Percentiles rank a stretch among this genome's conserved stretches.
These are phyloP conservation scores for Fusarium coffeatum DNA, from an alignment of 2,329 filamentous ascomycete species.

Conservation along the genomic window DNA sequence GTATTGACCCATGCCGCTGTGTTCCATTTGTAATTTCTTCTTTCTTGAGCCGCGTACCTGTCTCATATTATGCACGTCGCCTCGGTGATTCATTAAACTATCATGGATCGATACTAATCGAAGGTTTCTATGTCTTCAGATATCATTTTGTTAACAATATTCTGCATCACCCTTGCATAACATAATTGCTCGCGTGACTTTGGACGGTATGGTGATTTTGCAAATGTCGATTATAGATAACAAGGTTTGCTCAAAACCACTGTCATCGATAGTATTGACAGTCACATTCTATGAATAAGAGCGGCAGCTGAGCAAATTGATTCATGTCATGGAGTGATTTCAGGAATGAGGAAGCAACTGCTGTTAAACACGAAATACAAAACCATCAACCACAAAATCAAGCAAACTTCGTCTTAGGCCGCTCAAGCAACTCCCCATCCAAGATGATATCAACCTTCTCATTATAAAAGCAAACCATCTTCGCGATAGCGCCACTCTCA, in stretches of 20 bases:
- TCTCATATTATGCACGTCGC: constrained; percentile 1
- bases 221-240: not conserved
- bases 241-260: not conserved
- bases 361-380: not conserved
- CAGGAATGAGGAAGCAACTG: too few relatives aligned
- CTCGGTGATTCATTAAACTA: constrained; percentile 9
- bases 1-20: not conserved
- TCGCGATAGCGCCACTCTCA: constrained; percentile 67
- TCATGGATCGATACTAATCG: not conserved
- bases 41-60: constrained; percentile 1
- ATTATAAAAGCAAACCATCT: constrained; percentile 73
- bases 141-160: not conserved
- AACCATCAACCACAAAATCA: not conserved
- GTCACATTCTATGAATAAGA: not conserved
- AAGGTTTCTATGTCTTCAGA: not conserved
- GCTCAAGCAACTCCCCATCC: constrained; percentile 58
- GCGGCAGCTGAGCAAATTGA: not conserved
- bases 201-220: too few relatives aligned
- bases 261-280: not conserved
- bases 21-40: constrained; percentile 19
- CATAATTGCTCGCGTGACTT: not conserved
- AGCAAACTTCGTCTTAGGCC: constrained; percentile 47
- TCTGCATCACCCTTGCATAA: not conserved
- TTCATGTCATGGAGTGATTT: not conserved
- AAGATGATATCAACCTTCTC: constrained; percentile 74